These are phyloP conservation scores for Achaetomium macrosporum DNA, from an alignment of 2,329 filamentous ascomycete genomes.

Conservation along the genomic window DNA sequence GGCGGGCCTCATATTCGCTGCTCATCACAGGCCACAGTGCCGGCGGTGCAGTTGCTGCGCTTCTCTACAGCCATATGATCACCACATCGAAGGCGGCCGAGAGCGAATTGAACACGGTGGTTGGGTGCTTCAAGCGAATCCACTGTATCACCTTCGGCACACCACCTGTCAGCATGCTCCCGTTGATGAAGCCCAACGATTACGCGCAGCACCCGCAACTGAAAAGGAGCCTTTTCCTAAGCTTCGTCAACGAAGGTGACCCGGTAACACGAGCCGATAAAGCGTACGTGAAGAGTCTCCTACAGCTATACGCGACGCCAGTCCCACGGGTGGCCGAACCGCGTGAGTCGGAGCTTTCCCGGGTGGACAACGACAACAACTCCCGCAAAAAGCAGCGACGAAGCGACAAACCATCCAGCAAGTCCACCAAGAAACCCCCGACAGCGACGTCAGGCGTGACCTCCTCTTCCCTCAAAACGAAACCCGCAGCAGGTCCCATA, in stretches of 20 bases:
- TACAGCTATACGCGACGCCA: constrained; percentile 64
- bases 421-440: not conserved
- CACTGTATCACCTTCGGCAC: constrained; percentile 86
- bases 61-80: constrained; percentile 80
- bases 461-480: not conserved
- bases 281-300: constrained; percentile 64
- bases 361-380: not conserved
- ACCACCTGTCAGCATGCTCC: constrained; percentile 68
- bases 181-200: constrained; percentile 54
- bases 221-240: constrained; percentile 67
- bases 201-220: constrained; percentile 31
- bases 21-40: constrained; percentile 84
- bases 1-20: constrained; percentile 59
- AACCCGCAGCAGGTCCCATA: constrained; percentile 30
- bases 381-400: not conserved
- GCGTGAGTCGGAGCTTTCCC: not conserved
- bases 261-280: constrained; percentile 73
- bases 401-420: not conserved
- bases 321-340: constrained; percentile 34
- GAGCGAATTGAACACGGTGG: constrained; percentile 65
- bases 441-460: not conserved
- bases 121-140: constrained; percentile 66
- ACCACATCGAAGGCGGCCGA: constrained; percentile 45
- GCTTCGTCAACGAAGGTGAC: constrained; percentile 82
- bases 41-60: constrained; percentile 73